Evolutionary conservation across 371 early-diverging fungal genomes (phyloP).

Genomic region (Mucor racemosus): DNA sequence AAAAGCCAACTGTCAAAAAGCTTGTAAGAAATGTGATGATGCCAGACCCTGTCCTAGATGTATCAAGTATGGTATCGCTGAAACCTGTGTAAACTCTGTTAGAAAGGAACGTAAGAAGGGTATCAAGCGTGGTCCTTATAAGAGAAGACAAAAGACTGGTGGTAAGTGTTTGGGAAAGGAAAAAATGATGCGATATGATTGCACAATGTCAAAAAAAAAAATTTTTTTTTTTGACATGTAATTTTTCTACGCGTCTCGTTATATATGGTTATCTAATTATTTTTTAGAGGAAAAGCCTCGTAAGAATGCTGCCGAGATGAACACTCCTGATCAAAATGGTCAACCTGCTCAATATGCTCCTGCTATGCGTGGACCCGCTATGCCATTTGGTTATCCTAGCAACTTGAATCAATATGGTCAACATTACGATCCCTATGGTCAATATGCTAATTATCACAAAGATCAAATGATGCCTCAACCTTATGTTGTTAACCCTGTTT

Average conservation of each 20-base stretch:
- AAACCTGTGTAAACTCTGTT: slow-evolving; percentile 80
- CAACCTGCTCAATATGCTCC: slow-evolving; percentile 29
- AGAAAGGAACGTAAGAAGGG: slow-evolving; percentile 89
- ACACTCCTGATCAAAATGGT: slow-evolving; percentile 17
- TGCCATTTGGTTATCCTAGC: slow-evolving; percentile 50
- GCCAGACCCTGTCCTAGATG: slow-evolving; percentile 88
- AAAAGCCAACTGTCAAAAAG: slow-evolving; percentile 86
- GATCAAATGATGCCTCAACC: slow-evolving; percentile 47
- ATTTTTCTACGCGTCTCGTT: slow-evolving; percentile 5
- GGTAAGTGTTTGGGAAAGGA: slow-evolving; percentile 11
- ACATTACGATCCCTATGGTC: slow-evolving; percentile 46
- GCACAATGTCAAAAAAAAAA: slow-evolving; percentile 13
- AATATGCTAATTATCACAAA: slow-evolving; percentile 40
- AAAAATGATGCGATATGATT: slow-evolving; percentile 7
- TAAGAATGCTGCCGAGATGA: slow-evolving; percentile 18
- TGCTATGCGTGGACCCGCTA: slow-evolving; percentile 24
- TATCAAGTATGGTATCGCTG: slow-evolving; percentile 73
- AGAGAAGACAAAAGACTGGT: slow-evolving; percentile 57
- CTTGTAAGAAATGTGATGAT: slow-evolving; percentile 94
- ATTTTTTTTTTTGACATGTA: slow-evolving; percentile 1
- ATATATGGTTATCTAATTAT: neutral
- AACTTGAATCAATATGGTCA: slow-evolving; percentile 54
- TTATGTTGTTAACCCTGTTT: slow-evolving; percentile 49
- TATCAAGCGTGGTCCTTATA: slow-evolving; percentile 86
- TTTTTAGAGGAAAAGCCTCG: slow-evolving; percentile 29